Conservation (phyloP, 108 stramenopile genomes). For the Thalassiosira profunda region DNA sequence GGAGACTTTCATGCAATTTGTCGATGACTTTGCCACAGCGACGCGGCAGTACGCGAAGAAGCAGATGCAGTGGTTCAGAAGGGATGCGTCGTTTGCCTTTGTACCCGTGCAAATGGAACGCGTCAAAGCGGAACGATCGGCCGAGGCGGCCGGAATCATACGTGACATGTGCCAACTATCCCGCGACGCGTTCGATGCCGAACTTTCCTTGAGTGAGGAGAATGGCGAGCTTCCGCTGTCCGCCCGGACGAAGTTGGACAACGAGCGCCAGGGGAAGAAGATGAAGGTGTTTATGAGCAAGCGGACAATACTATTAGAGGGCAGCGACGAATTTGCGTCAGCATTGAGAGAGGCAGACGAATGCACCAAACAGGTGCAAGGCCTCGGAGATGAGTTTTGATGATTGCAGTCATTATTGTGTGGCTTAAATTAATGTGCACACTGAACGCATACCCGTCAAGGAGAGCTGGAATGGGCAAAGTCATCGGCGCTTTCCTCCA, state of each 20-base stretch:
- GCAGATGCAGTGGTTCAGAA: constrained; percentile 97
- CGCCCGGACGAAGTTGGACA: constrained; percentile 49
- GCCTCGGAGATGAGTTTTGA: not conserved
- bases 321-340: constrained; percentile 48
- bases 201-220: constrained; percentile 30
- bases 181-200: constrained; percentile 59
- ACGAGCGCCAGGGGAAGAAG: constrained; percentile 79
- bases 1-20: constrained; percentile 67
- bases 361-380: constrained; percentile 41
- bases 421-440: no score
- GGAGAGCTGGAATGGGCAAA: constrained; percentile 22
- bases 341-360: constrained; percentile 68
- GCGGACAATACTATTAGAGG: constrained; percentile 50
- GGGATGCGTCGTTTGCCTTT: constrained; percentile 82
- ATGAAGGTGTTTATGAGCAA: constrained; percentile 86
- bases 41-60: constrained; percentile 94
- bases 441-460: constrained; percentile 35
- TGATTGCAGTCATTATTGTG: no score
- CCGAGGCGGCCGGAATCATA: constrained; percentile 50
- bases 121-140: constrained; percentile 51
- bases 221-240: constrained; percentile 32
- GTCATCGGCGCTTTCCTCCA: constrained; percentile 25
- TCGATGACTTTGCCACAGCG: constrained; percentile 87
- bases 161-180: constrained; percentile 58
- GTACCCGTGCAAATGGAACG: constrained; percentile 64